Percentiles rank a stretch among this genome's conserved stretches.
phyloP scores from a whole-genome alignment of 495 filamentous ascomycete genomes.

The Rostrohypoxylon terebratum region DNA sequence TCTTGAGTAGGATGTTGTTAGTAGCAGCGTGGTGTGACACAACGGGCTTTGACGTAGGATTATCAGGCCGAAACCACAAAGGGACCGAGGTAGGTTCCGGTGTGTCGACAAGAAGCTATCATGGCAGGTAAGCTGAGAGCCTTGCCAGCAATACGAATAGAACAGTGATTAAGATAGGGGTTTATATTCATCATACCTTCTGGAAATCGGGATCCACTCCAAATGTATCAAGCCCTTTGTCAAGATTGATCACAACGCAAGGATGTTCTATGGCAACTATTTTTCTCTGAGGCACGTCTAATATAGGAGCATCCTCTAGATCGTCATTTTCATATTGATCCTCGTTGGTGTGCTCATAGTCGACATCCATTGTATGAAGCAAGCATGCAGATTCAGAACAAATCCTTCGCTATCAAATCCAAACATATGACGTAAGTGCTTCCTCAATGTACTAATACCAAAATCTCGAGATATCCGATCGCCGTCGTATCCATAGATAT shows the following conservation, averaged over 20 bases:
- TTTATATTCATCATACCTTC: constrained; percentile 65
- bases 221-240: constrained; percentile 83
- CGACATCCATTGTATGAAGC: constrained; percentile 15
- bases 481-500: background rate
- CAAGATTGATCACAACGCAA: constrained; percentile 81
- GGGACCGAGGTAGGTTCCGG: constrained; percentile 60
- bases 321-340: constrained; percentile 22
- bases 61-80: constrained; percentile 79
- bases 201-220: constrained; percentile 73
- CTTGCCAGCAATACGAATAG: background rate
- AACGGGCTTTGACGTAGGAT: constrained; percentile 79
- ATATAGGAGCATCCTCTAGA: constrained; percentile 52
- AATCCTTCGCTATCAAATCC: background rate
- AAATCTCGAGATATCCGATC: background rate
- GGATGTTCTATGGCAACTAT: constrained; percentile 91
- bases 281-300: constrained; percentile 68
- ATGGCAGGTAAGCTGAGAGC: constrained; percentile 3
- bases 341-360: constrained; percentile 11
- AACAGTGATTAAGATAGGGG: background rate
- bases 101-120: constrained; percentile 41
- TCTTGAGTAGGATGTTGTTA: constrained; percentile 85
- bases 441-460: too few species aligned
- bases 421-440: too few species aligned
- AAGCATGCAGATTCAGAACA: background rate
- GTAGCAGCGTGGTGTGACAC: constrained; percentile 75